Percentiles rank a stretch among this genome's conserved stretches.
Evolutionary conservation across 371 early-diverging fungal genomes (phyloP).

Genomic region (Coemansia sp.): DNA sequence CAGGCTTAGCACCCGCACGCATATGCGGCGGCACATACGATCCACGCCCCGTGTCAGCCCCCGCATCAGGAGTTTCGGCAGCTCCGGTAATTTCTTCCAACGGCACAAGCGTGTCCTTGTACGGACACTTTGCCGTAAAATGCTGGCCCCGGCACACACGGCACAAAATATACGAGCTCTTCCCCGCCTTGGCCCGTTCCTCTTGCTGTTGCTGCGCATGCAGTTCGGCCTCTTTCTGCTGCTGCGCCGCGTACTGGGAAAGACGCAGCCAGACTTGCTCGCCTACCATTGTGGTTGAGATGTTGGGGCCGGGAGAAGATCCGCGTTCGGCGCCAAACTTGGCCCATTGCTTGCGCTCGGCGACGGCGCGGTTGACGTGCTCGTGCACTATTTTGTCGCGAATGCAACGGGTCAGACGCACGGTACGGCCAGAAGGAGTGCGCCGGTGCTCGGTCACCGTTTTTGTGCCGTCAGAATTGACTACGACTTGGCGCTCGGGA

Average conservation of each 20-base stretch:
- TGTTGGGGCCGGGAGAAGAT: constrained; percentile 80
- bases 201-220: constrained; percentile 18
- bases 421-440: constrained; percentile 86
- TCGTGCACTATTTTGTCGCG: constrained; percentile 76
- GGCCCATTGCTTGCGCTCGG: constrained; percentile 84
- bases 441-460: constrained; percentile 75
- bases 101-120: constrained; percentile 89
- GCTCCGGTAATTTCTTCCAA: constrained; percentile 46
- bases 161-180: constrained; percentile 87
- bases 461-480: constrained; percentile 83
- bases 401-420: constrained; percentile 84
- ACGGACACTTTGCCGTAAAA: constrained; percentile 95
- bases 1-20: constrained; percentile 56
- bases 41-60: constrained; percentile 1
- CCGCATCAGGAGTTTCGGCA: constrained; percentile 45
- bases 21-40: constrained; percentile 63
- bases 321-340: constrained; percentile 80
- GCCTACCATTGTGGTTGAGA: constrained; percentile 84
- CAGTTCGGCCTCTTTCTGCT: constrained; percentile 31
- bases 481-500: constrained; percentile 51
- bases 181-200: constrained; percentile 51
- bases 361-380: constrained; percentile 86
- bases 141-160: constrained; percentile 96
- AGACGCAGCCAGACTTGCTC: constrained; percentile 88
- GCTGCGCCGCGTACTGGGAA: constrained; percentile 57